Percentiles rank a stretch among this genome's conserved stretches.
These are phyloP conservation scores for Aureobasidium pullulans DNA, from an alignment of 2,329 filamentous ascomycete genomes.

Conservation along the genomic window DNA sequence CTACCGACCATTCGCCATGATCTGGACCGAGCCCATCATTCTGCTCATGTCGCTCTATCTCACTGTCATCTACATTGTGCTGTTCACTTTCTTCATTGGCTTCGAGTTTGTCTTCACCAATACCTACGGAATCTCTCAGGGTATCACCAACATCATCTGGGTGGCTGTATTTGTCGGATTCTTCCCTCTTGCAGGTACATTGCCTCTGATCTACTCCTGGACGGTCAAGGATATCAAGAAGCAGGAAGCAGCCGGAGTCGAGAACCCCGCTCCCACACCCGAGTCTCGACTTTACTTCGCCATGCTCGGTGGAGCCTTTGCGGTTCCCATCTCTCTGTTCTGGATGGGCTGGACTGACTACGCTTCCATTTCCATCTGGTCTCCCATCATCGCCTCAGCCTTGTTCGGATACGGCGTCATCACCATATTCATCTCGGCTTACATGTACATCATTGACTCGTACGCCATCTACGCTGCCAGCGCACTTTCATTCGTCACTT, in stretches of 20 bases:
- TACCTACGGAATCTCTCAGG: conserved; percentile 36
- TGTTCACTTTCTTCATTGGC: conserved; percentile 49
- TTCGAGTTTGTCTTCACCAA: conserved; percentile 43
- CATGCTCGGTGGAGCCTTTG: conserved; percentile 34
- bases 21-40: conserved; percentile 35
- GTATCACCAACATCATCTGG: conserved; percentile 39
- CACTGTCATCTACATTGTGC: conserved; percentile 45
- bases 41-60: conserved; percentile 45
- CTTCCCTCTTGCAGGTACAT: conserved; percentile 18
- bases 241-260: conserved; percentile 12
- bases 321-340: conserved; percentile 42
- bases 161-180: conserved; percentile 37
- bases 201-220: conserved; percentile 13
- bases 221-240: conserved; percentile 12
- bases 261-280: conserved; percentile 5
- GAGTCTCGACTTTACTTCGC: conserved; percentile 39
- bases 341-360: conserved; percentile 36
- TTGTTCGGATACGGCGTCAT: conserved; percentile 42
- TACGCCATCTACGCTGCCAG: conserved; percentile 37
- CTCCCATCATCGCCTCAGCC: conserved; percentile 35
- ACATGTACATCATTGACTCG: conserved; percentile 31
- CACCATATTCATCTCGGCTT: conserved; percentile 35
- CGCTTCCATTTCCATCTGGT: conserved; percentile 38
- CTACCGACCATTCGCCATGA: conserved; percentile 19
- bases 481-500: conserved; percentile 31